Evolutionary conservation across 73 alveolate species (phyloP).

Genomic region (Blepharisma japonicum): DNA sequence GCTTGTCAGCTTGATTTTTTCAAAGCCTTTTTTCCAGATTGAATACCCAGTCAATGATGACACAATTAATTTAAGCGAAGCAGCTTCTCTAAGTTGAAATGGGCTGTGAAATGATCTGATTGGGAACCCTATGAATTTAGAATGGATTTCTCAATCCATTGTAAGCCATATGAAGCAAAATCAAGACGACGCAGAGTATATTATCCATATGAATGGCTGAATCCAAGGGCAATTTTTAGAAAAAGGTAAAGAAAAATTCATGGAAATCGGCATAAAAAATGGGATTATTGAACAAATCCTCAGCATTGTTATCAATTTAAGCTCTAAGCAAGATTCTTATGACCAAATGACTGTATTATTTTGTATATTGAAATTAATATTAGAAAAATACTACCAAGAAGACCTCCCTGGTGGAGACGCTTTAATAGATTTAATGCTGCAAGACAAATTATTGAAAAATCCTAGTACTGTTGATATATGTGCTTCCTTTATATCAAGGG

Average conservation of each 20-base stretch:
- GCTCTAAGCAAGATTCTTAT: too few species aligned
- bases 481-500: too few species aligned
- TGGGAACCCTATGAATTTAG: not conserved
- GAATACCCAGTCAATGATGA: not conserved
- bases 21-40: conserved; percentile 10
- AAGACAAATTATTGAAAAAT: too few species aligned
- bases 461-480: too few species aligned
- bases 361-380: too few species aligned
- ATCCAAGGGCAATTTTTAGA: conserved; percentile 8
- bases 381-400: too few species aligned
- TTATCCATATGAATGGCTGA: not conserved
- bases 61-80: not conserved
- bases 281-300: not conserved
- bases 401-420: too few species aligned
- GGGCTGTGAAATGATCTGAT: not conserved
- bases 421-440: too few species aligned
- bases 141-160: not conserved
- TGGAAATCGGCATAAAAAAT: not conserved
- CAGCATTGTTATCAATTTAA: too few species aligned
- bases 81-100: not conserved
- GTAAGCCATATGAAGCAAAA: not conserved
- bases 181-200: not conserved
- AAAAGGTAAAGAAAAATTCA: not conserved
- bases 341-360: too few species aligned
- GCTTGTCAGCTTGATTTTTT: not conserved